Conservation (phyloP, 805 yeast species). For the Grigorovia transvaalensis region DNA sequence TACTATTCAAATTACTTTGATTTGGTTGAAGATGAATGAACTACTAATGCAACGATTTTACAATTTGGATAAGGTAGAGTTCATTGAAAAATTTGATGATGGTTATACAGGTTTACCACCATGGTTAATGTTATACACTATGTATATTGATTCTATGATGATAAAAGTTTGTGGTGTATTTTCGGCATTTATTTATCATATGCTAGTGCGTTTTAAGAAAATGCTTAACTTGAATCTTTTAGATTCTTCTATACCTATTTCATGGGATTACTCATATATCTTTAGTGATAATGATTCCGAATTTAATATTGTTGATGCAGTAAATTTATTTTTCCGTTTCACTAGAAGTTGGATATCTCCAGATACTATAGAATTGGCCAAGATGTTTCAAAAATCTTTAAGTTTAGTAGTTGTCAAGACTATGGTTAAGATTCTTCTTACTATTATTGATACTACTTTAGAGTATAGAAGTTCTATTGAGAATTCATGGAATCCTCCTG, state of each 20-base stretch:
- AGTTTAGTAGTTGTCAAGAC: constrained; percentile 6
- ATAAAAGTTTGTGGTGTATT: neutral
- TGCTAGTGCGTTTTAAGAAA: constrained; percentile 2
- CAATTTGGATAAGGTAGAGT: constrained; percentile 11
- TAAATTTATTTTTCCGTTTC: constrained; percentile 6
- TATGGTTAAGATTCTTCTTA: constrained; percentile 10
- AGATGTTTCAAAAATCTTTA: constrained; percentile 7
- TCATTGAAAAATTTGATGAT: constrained; percentile 7
- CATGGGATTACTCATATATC: constrained; percentile 1
- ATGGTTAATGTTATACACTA: neutral
- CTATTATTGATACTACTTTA: constrained; percentile 12
- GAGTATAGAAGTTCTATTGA: constrained; percentile 14
- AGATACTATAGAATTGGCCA: constrained; percentile 3
- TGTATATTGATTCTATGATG: neutral
- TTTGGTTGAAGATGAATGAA: constrained; percentile 11
- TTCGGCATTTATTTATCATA: constrained; percentile 5
- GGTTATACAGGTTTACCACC: constrained; percentile 13
- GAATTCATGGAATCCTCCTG: constrained; percentile 6
- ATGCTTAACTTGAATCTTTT: neutral
- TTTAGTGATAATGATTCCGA: neutral
- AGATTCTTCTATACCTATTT: neutral
- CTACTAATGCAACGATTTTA: constrained; percentile 9
- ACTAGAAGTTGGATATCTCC: constrained; percentile 1
- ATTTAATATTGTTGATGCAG: constrained; percentile 4
- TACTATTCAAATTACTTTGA: constrained; percentile 7